Evolutionary conservation across 148 eudicot genomes (phyloP), one percentile per base, ranked within the genome.

Genomic region (Camellia lanceoleosa): DNA sequence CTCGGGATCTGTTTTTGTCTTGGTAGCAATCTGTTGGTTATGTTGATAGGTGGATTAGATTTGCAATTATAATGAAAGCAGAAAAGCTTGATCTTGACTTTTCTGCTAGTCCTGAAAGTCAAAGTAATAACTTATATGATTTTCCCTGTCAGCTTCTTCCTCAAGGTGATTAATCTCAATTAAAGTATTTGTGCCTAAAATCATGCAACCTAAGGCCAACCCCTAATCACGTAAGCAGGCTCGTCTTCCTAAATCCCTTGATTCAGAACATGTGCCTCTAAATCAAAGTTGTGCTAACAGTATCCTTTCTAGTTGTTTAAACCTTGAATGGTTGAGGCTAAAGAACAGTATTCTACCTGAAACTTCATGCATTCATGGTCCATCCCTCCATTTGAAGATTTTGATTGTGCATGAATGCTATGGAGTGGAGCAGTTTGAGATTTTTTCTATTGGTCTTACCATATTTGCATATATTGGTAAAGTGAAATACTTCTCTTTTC

Each of bases 321-420:
- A 77, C 55, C 79, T 77, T 77, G 79, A 77, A 77, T 77, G 71
- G 79, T 77, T 77, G 79, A 77, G 44, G 5, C 58, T 77, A 46
- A 46, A 51, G 70, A 46, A 47, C 56, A 58, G 68, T 65, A 46
- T 12, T 19, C 55, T 77, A 65, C 79, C 79, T 6, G 61, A 47
- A 66, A 77, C 71, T 64, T 64, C 51, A 30, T 46, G 71, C 61
- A 47, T 77, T 64, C 30, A 77, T 7, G 79, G 71, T 52, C 46
- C 44, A 77, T 54, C 19, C 65, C 68, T 75, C 71, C 71, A 30
- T 67, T 63, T 77, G 68, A 66, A 64, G 60, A 49, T 46, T 23
- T 77, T 77, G 71, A 64, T 63, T 52, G 51, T 77, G 13, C 71
- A 65, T 23, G 20, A 52, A 46, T 63, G 79, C 69, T 3, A 12